Base-by-base conservation (phyloP, 2,329 filamentous ascomycete species). In the Anthostomella pinea region DNA sequence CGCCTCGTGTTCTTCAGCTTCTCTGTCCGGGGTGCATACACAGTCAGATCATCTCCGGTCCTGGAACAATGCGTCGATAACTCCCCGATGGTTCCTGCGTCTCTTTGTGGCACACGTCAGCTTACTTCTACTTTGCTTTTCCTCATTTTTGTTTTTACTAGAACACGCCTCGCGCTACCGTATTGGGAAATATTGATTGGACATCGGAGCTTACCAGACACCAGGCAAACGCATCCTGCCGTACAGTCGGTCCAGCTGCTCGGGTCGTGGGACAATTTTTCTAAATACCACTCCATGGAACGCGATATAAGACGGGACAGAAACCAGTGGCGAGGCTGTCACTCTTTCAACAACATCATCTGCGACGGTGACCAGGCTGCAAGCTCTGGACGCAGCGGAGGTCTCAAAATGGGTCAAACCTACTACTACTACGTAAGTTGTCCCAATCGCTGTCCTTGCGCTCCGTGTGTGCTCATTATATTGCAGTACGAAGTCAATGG, bases 181-280 rank as follows among this genome's bases (percentile, higher is more conserved):
- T 35, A 30, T 36, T 33, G 43, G 43, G 39, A 22, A 38, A 39
- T 31, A 34, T 30, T 25, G 43, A n/a, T 36, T 35, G 25, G 29
- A 48, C 44, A 41, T 41, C 23, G 31, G 46, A 52, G 39, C 56
- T 59, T 38, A 62, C 48, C 38, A 38, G 10, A n/a, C 39, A 30
- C 40, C 51, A 83, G 79, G 56, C 72, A 77, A 65, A 81, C 79
- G 36, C 62, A 74, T 50, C 72, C 75, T 46, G 72, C 76, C 33
- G 73, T 81, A 45, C 72, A 74, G 46, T 83, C 83, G 28, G 86
- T 96, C 49, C 81, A 86, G 57, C 75, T 96, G 29, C 73, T 93
- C 52, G 91, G 91, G 45, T 95, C 89, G 46, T 97, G 91, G 91
- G 90, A 96, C 68, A 95, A 95, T 68, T 96, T 96, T 66, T 72